Conservation (phyloP, 1,139 yeast genomes). For the Candida buenavistaensis region DNA sequence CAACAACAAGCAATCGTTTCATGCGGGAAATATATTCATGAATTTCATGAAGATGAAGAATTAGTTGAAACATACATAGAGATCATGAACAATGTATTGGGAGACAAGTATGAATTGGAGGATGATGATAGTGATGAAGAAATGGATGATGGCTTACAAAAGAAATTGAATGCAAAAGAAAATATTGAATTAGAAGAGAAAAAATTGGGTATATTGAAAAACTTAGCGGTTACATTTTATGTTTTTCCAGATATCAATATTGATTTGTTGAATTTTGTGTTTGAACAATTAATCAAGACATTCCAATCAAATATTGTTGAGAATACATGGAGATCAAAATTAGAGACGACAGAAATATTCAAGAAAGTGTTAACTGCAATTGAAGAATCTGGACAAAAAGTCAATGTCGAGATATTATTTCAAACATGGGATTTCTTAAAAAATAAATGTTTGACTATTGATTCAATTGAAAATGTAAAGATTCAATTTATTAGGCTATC, state of each 20-base stretch:
- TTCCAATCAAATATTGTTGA: conserved; percentile 34
- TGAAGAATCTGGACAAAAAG: conserved; percentile 10
- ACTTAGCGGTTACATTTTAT: conserved; percentile 31
- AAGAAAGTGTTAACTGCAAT: conserved; percentile 15
- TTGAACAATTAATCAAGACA: conserved; percentile 19
- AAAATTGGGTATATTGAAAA: conserved; percentile 32
- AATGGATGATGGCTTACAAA: conserved; percentile 28
- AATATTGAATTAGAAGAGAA: conserved; percentile 39
- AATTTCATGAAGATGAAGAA: conserved; percentile 42
- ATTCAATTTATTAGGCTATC: conserved; percentile 44
- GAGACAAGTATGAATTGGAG: conserved; percentile 26
- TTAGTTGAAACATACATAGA: conserved; percentile 40
- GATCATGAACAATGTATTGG: conserved; percentile 33
- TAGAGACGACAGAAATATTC: conserved; percentile 41
- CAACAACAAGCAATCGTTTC: conserved; percentile 53
- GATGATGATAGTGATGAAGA: conserved; percentile 28
- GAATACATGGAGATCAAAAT: conserved; percentile 62
- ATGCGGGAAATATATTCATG: conserved; percentile 48
- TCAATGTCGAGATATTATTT: conserved; percentile 17
- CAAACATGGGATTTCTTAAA: conserved; percentile 26
- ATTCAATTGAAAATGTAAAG: conserved; percentile 64
- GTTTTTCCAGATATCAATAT: conserved; percentile 19
- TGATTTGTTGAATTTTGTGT: conserved; percentile 26
- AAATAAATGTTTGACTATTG: conserved; percentile 36
- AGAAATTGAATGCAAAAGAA: conserved; percentile 25